Evolutionary conservation across 192 early-diverging fungal genomes (phyloP).

Genomic region (Coemansia sp.): DNA sequence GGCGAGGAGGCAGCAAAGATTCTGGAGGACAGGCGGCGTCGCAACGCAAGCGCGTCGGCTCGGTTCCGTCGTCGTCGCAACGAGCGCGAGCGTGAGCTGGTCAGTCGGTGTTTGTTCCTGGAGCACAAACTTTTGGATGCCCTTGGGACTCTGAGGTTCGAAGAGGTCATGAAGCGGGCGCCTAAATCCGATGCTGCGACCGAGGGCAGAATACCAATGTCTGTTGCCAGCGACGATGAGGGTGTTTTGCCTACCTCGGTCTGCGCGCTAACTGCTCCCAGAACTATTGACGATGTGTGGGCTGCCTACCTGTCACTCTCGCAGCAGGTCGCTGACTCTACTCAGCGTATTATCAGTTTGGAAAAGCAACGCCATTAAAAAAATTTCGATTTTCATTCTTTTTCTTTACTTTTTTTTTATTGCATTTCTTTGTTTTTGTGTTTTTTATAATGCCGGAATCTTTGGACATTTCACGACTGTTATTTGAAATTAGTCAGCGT

Average conservation of each 20-base stretch:
- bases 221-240: slow-evolving; percentile 21
- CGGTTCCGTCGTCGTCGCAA: slow-evolving; percentile 69
- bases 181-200: slow-evolving; percentile 10
- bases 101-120: slow-evolving; percentile 58
- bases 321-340: slow-evolving; percentile 38
- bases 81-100: slow-evolving; percentile 63
- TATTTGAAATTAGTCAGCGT: slow-evolving; percentile 25
- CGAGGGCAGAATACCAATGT: neutral
- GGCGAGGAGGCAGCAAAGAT: slow-evolving; percentile 50
- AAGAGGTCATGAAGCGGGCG: slow-evolving; percentile 38
- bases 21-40: slow-evolving; percentile 62
- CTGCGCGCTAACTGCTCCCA: slow-evolving; percentile 38
- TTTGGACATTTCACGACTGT: slow-evolving; percentile 19
- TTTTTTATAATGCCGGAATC: neutral
- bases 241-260: slow-evolving; percentile 29
- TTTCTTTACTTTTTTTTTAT: slow-evolving; percentile 6
- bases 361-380: slow-evolving; percentile 14
- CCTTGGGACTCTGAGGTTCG: slow-evolving; percentile 26
- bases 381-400: neutral
- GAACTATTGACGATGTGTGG: slow-evolving; percentile 44
- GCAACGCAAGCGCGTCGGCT: slow-evolving; percentile 68
- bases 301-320: slow-evolving; percentile 39
- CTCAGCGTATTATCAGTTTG: slow-evolving; percentile 28
- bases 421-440: neutral
- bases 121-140: slow-evolving; percentile 48